Evolutionary conservation across 2,329 filamentous ascomycete species (phyloP).

Genomic region (Fusarium floridanum): DNA sequence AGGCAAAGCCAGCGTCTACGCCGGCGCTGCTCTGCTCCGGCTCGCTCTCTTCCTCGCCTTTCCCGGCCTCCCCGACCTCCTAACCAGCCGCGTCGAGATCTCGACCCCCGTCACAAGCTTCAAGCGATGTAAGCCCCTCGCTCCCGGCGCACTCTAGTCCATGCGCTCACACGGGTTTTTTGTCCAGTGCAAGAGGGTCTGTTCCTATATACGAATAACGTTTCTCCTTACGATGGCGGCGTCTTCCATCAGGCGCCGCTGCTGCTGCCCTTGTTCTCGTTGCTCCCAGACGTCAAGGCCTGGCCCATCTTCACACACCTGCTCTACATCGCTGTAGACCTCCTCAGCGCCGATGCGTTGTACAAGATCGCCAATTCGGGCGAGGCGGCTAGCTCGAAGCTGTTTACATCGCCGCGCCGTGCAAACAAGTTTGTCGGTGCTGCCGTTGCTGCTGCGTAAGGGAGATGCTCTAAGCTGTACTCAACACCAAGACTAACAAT

Average conservation of each 20-base stretch:
- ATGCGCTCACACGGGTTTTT: conserved; percentile 11
- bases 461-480: neutral
- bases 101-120: conserved; percentile 98
- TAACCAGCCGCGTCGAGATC: conserved; percentile 93
- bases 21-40: conserved; percentile 81
- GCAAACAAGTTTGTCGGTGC: conserved; percentile 80
- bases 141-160: neutral
- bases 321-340: conserved; percentile 84
- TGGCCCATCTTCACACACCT: conserved; percentile 82
- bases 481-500: conserved; percentile 26
- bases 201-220: conserved; percentile 95
- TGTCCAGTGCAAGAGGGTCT: conserved; percentile 83
- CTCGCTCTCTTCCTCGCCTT: conserved; percentile 85
- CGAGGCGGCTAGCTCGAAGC: conserved; percentile 78
- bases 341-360: conserved; percentile 85
- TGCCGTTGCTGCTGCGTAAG: conserved; percentile 83
- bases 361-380: conserved; percentile 84
- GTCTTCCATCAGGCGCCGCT: conserved; percentile 87
- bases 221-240: conserved; percentile 96
- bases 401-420: conserved; percentile 84
- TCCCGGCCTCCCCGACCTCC: conserved; percentile 83
- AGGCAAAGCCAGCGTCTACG: conserved; percentile 71
- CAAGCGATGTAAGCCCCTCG: conserved; percentile 81
- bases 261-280: conserved; percentile 89
- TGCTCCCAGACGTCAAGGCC: conserved; percentile 78